Percentiles rank a stretch among this genome's conserved stretches.
Conservation (phyloP, 2,329 filamentous ascomycete species). For the Fusarium sacchari region DNA sequence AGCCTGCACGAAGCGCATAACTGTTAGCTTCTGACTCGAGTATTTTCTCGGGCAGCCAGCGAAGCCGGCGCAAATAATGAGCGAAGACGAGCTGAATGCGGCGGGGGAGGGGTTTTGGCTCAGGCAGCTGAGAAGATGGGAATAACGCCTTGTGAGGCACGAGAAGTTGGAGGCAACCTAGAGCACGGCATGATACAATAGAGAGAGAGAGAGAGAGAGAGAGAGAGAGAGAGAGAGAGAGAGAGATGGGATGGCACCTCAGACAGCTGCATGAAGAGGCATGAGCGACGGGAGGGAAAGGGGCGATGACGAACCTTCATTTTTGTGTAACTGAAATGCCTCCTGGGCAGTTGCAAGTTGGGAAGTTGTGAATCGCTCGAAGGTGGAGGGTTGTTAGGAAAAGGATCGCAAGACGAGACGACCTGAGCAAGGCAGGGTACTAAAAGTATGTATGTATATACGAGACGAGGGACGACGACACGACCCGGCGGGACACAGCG, state of each 20-base stretch:
- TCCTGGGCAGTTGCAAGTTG: slow-evolving; percentile 43
- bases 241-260: background rate
- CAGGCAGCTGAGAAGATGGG: slow-evolving; percentile 8
- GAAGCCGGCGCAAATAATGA: slow-evolving; percentile 22
- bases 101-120: slow-evolving; percentile 29
- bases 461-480: slow-evolving; percentile 19
- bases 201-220: background rate
- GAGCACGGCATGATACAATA: slow-evolving; percentile 10
- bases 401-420: slow-evolving; percentile 35
- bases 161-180: slow-evolving; percentile 6
- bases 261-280: slow-evolving; percentile 9
- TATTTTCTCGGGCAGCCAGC: slow-evolving; percentile 24
- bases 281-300: slow-evolving; percentile 28
- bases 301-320: slow-evolving; percentile 50
- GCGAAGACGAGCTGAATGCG: slow-evolving; percentile 6
- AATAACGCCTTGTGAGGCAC: slow-evolving; percentile 15
- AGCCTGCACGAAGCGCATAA: slow-evolving; percentile 66
- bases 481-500: slow-evolving; percentile 20
- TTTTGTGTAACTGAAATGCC: slow-evolving; percentile 47
- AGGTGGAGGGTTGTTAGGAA: slow-evolving; percentile 33
- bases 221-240: background rate
- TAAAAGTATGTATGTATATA: background rate
- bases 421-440: slow-evolving; percentile 19
- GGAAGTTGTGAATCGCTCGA: slow-evolving; percentile 38
- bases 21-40: slow-evolving; percentile 51